phyloP scores from a whole-genome alignment of 192 early-diverging fungal genomes.

The Funneliformis geosporum region DNA sequence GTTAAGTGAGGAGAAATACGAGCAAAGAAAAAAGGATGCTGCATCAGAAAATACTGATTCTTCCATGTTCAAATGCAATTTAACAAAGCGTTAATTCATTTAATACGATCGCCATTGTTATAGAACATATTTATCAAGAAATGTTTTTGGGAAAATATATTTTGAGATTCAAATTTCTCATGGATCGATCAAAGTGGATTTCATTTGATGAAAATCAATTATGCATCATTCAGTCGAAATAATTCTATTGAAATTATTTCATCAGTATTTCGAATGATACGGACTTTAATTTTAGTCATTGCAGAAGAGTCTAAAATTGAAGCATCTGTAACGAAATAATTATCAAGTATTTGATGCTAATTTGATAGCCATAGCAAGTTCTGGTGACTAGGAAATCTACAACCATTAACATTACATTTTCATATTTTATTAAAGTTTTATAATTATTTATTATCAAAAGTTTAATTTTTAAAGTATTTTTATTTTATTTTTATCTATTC shows the following conservation, averaged over 20 bases:
- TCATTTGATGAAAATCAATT: conserved; percentile 30
- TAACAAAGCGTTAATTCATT: neutral
- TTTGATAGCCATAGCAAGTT: conserved; percentile 30
- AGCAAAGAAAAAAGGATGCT: conserved; percentile 47
- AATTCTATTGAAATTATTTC: conserved; percentile 44
- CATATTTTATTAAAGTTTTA: too few species aligned
- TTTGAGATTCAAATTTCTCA: conserved; percentile 38
- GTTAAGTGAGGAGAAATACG: conserved; percentile 27
- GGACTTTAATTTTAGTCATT: conserved; percentile 38
- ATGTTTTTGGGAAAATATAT: conserved; percentile 65
- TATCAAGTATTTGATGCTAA: neutral
- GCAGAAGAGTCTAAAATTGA: conserved; percentile 30
- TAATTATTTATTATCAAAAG: too few species aligned
- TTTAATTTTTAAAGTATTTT: too few species aligned
- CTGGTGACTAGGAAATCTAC: conserved; percentile 54
- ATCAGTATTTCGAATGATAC: conserved; percentile 45
- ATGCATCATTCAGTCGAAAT: conserved; percentile 8
- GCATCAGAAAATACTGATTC: conserved; percentile 42
- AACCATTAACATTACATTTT: too few species aligned
- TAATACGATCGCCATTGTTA: conserved; percentile 11
- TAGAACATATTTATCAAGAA: conserved; percentile 50
- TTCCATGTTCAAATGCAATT: conserved; percentile 34
- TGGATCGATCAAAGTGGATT: neutral
- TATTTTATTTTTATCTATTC: too few species aligned
- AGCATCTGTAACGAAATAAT: neutral